Evolutionary conservation across 2,329 filamentous ascomycete genomes (phyloP).

Genomic region (Alternaria alternata): DNA sequence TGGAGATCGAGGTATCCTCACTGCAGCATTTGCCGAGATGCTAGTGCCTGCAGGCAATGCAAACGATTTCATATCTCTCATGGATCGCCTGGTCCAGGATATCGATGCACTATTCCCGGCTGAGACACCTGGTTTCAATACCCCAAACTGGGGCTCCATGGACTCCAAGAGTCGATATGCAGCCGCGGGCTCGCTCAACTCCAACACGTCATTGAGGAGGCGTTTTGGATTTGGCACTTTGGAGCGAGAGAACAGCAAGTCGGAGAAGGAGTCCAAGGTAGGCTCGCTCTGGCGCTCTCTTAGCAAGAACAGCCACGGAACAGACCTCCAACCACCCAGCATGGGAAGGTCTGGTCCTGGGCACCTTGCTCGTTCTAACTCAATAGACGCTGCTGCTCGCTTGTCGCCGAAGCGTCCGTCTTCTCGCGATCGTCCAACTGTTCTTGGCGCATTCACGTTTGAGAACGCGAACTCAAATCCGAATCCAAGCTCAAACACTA

Average conservation of each 20-base stretch:
- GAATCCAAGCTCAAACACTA: constrained; percentile 45
- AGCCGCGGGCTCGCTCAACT: constrained; percentile 77
- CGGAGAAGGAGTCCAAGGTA: constrained; percentile 71
- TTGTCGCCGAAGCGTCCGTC: constrained; percentile 60
- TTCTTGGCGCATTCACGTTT: constrained; percentile 58
- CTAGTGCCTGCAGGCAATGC: constrained; percentile 79
- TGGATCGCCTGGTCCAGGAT: constrained; percentile 89
- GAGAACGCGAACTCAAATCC: constrained; percentile 44
- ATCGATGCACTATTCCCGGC: constrained; percentile 88
- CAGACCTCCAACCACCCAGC: constrained; percentile 63
- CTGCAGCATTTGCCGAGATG: constrained; percentile 86
- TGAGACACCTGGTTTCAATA: constrained; percentile 55
- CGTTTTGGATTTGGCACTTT: constrained; percentile 83
- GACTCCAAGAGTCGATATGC: constrained; percentile 66
- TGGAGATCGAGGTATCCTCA: constrained; percentile 86
- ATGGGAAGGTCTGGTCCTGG: constrained; percentile 68
- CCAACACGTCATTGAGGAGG: constrained; percentile 85
- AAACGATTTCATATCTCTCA: constrained; percentile 83
- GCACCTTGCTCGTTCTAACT: constrained; percentile 72
- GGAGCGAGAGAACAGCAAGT: constrained; percentile 80
- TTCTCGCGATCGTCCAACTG: constrained; percentile 63
- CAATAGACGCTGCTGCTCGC: constrained; percentile 75
- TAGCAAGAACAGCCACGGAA: constrained; percentile 72
- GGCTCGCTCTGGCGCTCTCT: constrained; percentile 85
- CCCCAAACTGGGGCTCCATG: constrained; percentile 65